Evolutionary conservation across 805 yeast species (phyloP), one percentile per base, ranked within the genome.

Genomic region (Wickerhamia fluorescens): DNA sequence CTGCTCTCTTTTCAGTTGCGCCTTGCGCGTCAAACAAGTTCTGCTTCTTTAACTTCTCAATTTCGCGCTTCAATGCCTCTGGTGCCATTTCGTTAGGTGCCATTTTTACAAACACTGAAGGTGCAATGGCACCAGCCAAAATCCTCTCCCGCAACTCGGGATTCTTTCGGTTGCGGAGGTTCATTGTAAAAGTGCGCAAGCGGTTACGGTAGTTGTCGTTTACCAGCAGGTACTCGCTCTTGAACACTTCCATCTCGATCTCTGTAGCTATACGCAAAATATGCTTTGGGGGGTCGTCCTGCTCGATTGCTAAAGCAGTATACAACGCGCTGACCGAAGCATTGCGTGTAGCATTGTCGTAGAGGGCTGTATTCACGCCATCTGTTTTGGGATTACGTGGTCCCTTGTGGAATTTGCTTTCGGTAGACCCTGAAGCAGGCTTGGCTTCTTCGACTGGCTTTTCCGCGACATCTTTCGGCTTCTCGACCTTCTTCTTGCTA

Each of bases 1-100:
- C 87, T 1, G 97, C 95, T 45, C 96, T 73, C 65, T 87, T 86
- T 47, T 89, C 92, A 5, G 85, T 87, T 5, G 98, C 97, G 45
- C 96, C 96, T 59, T 86, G 96, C 2, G 98, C 98, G 51, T 89
- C 94, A 57, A 83, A 89, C 51, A 92, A 66, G 56, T 92, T 92
- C 56, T 85, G 82, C 52, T 83, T 79, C 48, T 84, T 86, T 44
- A 92, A 71, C 46, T 81, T 77, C 47, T 86, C 94, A 42, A 88
- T 68, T 52, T 88, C 92, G 53, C 79, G 71, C 56, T 82, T 85
- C 44, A 92, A 70, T 19, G 85, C 76, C 47, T 84, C 96, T 3
- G 96, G 95, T 0, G 97, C 97, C 77, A 92, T 71, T 42, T 92
- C 98, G 49, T 80, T 85, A n/a, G 95, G 89, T 19, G 79, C 65